A percentile compares a stretch with the other conserved stretches of the same genome.
Evolutionary conservation across 176 grass and related monocot species (phyloP).

Genomic region (Avena atlantica): DNA sequence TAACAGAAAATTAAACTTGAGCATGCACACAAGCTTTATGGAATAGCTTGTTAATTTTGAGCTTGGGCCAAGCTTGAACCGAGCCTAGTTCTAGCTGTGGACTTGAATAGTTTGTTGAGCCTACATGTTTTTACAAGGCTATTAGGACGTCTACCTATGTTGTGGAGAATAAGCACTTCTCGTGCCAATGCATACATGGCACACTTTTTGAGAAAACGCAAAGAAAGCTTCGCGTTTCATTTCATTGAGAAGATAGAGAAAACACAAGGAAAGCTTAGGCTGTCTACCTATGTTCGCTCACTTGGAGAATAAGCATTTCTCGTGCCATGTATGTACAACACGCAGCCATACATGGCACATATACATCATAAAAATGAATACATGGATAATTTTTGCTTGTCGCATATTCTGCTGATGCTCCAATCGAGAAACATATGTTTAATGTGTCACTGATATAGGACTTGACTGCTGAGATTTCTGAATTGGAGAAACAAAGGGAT

Average conservation of each 20-base stretch:
- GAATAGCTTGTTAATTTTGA: constrained; percentile 2
- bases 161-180: constrained; percentile 5
- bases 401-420: background rate
- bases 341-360: background rate
- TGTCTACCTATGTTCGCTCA: constrained; percentile 7
- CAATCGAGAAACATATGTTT: constrained; percentile 12
- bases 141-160: constrained; percentile 26
- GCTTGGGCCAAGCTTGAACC: background rate
- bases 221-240: too few relatives aligned
- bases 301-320: background rate
- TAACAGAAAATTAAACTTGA: background rate
- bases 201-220: background rate
- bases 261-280: background rate
- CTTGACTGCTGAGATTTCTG: constrained; percentile 80
- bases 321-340: background rate
- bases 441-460: constrained; percentile 63
- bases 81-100: background rate
- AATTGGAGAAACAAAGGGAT: constrained; percentile 90
- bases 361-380: constrained; percentile 41
- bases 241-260: too few relatives aligned
- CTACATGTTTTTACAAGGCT: background rate
- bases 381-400: background rate
- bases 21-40: background rate
- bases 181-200: background rate
- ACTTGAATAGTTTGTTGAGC: background rate